A percentile compares a stretch with the other conserved stretches of the same genome.
phyloP scores from a whole-genome alignment of 2,329 filamentous ascomycete species.

The Sporothrix pseudoabietina region DNA sequence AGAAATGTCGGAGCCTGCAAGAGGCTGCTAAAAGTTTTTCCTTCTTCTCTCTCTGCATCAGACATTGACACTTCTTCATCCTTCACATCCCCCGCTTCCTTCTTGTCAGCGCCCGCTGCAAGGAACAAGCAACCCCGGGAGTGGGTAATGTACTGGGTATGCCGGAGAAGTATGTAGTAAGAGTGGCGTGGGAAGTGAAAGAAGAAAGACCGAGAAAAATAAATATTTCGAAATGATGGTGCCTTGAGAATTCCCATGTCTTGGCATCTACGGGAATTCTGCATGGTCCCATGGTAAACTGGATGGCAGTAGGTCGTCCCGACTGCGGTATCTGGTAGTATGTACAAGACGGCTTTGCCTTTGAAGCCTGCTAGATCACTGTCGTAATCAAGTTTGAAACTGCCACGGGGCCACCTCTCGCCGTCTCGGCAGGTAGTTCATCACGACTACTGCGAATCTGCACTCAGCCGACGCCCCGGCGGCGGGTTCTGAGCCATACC shows the following conservation, averaged over 20 bases:
- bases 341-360: neutral
- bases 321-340: neutral
- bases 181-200: neutral
- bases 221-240: neutral
- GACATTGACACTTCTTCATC: neutral
- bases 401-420: too few species aligned
- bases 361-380: neutral
- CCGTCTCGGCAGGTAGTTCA: too few species aligned
- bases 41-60: neutral
- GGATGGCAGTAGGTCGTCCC: neutral
- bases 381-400: neutral
- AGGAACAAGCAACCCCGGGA: conserved; percentile 7
- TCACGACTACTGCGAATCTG: neutral
- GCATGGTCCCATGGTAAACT: neutral
- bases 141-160: neutral
- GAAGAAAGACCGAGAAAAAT: neutral
- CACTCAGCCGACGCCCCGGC: neutral
- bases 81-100: neutral
- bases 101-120: conserved; percentile 12
- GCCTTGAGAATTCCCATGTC: neutral
- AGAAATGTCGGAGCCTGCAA: conserved; percentile 21
- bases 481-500: neutral
- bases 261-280: neutral
- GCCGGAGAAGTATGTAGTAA: neutral
- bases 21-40: neutral